Evolutionary conservation across 495 filamentous ascomycete genomes (phyloP), one percentile per base, ranked within the genome.

Genomic region (Aspergillus indologenus): DNA sequence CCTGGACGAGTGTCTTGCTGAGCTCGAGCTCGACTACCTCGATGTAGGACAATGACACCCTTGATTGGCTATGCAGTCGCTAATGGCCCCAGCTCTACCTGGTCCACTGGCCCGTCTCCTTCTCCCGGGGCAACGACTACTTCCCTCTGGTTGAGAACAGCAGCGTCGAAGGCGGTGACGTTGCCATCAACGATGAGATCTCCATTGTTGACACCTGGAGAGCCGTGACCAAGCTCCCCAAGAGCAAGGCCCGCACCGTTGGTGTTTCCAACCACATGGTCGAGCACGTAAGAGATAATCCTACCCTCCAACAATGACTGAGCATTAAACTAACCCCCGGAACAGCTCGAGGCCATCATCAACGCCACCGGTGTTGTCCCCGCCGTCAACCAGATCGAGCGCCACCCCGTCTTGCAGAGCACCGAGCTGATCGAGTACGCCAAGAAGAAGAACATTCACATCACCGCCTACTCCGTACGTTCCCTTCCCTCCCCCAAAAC

Each of bases 161-260:
- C 61, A 64, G 53, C 19, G 63, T 71, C 17, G 67, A 71, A 55
- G 73, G 72, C 61, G 75, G 75, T 20, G 74, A 79, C 46, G 67
- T 74, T 51, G 59, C 59, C 45, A 76, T 81, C 60, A 76, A 81
- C 24, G 72, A 79, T 47, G 63, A 53, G 51, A 66, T 82, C 58
- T 81, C 79, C 58, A 79, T 81, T 22, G 75, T 78, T 22, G 76
- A 81, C 56, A 81, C 78, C 66, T 81, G 77, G 78, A 79, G 72
- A 65, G 79, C 79, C 58, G 75, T 81, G 75, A 78, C 66, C 58
- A 66, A 80, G 71, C 75, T 81, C 48, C 75, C 77, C 67, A 80
- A 81, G 70, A 68, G 57, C 71, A 81, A 81, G 71, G 72, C 66
- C 52, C 75, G 79, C 52, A 66, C 78, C 61, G 66, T 81, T 48